Evolutionary conservation across 352 stramenopile genomes (phyloP).

Genomic region (Globisporangium okanoganense): DNA sequence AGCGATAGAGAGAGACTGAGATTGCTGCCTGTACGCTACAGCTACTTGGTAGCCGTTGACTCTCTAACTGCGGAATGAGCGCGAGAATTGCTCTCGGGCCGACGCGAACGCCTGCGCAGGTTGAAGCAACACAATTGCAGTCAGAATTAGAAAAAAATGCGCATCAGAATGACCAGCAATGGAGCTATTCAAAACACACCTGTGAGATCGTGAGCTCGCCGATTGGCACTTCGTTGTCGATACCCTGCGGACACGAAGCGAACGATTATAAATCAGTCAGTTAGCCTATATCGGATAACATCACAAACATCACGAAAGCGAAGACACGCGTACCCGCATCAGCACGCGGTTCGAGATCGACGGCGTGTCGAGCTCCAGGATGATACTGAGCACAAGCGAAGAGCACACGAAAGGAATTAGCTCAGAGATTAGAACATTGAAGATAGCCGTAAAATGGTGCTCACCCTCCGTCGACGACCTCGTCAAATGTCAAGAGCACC

Average conservation of each 20-base stretch:
- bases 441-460: background rate
- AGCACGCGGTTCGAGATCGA: conserved; percentile 89
- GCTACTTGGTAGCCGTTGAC: background rate
- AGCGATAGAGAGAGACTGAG: background rate
- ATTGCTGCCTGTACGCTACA: background rate
- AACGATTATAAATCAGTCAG: no score
- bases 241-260: conserved; percentile 42
- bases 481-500: conserved; percentile 87
- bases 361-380: conserved; percentile 85
- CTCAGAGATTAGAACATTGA: no score
- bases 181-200: conserved; percentile 27
- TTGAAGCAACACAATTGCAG: background rate
- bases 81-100: conserved; percentile 84
- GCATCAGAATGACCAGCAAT: no score
- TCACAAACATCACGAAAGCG: background rate
- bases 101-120: conserved; percentile 70
- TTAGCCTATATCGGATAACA: background rate
- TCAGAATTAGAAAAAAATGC: no score
- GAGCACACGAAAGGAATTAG: background rate
- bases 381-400: conserved; percentile 46
- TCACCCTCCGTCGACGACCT: conserved; percentile 88
- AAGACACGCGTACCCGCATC: conserved; percentile 71
- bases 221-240: conserved; percentile 85
- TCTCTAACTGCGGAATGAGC: conserved; percentile 84
- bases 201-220: conserved; percentile 86